Evolutionary conservation across 306 rosid genomes (phyloP).

Genomic region (Pachyrhizus erosus): DNA sequence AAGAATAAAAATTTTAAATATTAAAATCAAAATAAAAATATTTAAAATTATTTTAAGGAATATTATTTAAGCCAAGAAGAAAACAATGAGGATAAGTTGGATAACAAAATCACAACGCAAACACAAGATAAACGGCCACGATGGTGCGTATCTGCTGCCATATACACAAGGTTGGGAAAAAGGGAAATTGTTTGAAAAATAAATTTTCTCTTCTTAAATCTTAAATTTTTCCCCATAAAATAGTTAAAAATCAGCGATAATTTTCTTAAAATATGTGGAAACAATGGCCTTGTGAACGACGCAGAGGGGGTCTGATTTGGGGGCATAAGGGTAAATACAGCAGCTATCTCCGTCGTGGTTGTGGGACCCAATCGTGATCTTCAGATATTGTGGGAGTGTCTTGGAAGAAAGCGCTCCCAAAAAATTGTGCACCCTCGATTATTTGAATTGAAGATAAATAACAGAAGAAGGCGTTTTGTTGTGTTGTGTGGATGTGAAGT

Average conservation of each 20-base stretch:
- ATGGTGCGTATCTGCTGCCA: not conserved
- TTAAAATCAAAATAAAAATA: no score
- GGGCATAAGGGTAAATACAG: constrained; percentile 22
- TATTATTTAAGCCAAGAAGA: no score
- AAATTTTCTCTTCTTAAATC: not conserved
- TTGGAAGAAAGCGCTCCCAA: constrained; percentile 50
- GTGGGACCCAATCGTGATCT: constrained; percentile 39
- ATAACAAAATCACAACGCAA: not conserved
- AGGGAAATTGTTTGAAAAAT: not conserved
- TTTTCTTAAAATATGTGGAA: not conserved
- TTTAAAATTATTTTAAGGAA: no score
- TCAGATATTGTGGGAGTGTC: constrained; percentile 45
- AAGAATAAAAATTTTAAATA: no score
- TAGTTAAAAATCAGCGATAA: not conserved
- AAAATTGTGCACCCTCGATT: constrained; percentile 40
- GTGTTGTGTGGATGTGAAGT: constrained; percentile 4
- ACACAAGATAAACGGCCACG: not conserved
- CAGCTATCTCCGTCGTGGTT: not conserved
- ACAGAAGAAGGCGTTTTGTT: not conserved
- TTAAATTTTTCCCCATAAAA: no score
- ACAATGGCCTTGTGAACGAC: not conserved
- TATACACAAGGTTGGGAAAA: not conserved
- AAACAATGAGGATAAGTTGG: not conserved
- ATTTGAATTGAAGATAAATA: constrained; percentile 34
- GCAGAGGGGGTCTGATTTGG: not conserved